Evolutionary conservation across 2,329 filamentous ascomycete genomes (phyloP), one percentile per base, ranked within the genome.

Genomic region (Talaromyces piceae): DNA sequence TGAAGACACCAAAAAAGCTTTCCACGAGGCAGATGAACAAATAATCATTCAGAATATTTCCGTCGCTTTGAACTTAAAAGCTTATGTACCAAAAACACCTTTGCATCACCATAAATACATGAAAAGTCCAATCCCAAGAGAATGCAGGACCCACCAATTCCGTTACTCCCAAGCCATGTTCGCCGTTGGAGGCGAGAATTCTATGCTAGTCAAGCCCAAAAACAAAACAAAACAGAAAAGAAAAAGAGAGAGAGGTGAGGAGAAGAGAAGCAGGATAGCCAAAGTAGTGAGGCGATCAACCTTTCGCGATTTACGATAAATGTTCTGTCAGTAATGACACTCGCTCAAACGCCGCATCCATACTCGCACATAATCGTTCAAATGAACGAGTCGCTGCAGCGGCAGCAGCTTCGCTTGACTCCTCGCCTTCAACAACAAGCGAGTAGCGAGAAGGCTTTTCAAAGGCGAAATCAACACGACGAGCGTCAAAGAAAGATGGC

Each of bases 361-460:
- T 70, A 51, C 61, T 71, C 43, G 63, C 54, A 54, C 68, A 71
- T 18, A 73, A 58, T 12, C 60, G 58, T 53, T 65, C 61, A 53
- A 74, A 68, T 3, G 62, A 64, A 47, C 55, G 61, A 53, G 64
- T n/a, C n/a, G n/a, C 57, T n/a, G 62, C 57, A 11, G 59, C 57
- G 23, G 60, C 56, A 43, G 55, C 59, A 12, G 60, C 52, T 8
- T 65, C 61, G 16, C 50, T 54, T 9, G 58, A 52, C 13, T 49
- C 54, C 6, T 59, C 30, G 13, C 12, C 55, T 37, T 65, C 74
- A 50, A 86, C 78, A 26, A 87, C 72, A n/a, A 90, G 76, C 57
- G 86, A 80, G 59, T 80, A 81, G 45, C 79, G 76, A 12, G 79
- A 72, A 2, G 77, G 70, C 75, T 91, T 91, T 59, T 86, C 83